Evolutionary conservation across 192 early-diverging fungal species (phyloP).

Genomic region (Diversispora eburnea): DNA sequence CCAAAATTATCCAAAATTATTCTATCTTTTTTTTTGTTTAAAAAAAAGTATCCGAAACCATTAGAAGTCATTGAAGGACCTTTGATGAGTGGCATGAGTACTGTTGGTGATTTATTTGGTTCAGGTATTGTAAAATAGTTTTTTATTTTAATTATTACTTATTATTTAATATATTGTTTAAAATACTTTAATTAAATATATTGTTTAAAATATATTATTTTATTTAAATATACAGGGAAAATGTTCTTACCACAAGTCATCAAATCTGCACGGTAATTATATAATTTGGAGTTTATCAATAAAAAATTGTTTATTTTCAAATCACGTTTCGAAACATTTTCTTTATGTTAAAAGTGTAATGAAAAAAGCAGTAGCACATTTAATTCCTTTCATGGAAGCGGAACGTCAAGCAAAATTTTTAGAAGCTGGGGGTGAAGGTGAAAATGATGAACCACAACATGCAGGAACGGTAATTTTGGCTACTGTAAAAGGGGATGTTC

Average conservation of each 20-base stretch:
- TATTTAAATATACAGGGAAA: constrained; percentile 58
- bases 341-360: constrained; percentile 64
- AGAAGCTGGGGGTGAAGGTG: constrained; percentile 40
- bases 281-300: not conserved
- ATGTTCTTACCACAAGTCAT: constrained; percentile 99
- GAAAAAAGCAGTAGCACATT: constrained; percentile 96
- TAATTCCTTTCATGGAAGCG: constrained; percentile 91
- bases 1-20: constrained; percentile 21
- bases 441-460: constrained; percentile 70
- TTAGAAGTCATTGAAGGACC: constrained; percentile 97
- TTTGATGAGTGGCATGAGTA: constrained; percentile 90
- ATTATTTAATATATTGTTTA: not conserved
- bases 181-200: not conserved
- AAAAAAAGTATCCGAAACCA: constrained; percentile 69
- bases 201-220: not conserved
- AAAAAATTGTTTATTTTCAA: not conserved
- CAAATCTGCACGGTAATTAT: constrained; percentile 74
- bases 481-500: constrained; percentile 96
- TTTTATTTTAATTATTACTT: not conserved
- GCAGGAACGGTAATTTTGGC: constrained; percentile 89
- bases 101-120: constrained; percentile 94
- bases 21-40: not conserved
- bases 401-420: constrained; percentile 78
- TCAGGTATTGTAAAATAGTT: constrained; percentile 27
- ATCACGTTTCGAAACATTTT: not conserved